phyloP scores from a whole-genome alignment of 1,139 yeast species.

The Scheffersomyces titani region DNA sequence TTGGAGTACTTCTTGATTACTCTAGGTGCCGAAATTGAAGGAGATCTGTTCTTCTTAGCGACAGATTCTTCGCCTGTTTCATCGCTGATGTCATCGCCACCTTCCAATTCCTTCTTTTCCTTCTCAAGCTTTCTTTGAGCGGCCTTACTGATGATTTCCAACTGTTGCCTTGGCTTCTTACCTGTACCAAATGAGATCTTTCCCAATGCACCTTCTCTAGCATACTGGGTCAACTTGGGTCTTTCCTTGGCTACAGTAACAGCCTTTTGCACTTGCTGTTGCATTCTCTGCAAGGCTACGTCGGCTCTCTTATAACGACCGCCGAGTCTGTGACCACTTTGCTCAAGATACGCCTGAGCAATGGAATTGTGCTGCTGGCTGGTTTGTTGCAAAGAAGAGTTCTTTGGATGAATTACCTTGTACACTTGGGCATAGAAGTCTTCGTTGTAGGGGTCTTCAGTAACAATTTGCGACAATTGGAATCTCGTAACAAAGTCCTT shows the following conservation, averaged over 20 bases:
- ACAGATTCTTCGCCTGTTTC: slow-evolving; percentile 7
- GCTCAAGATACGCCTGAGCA: slow-evolving; percentile 94
- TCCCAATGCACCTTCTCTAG: slow-evolving; percentile 89
- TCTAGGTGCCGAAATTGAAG: slow-evolving; percentile 29
- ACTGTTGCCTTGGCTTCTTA: slow-evolving; percentile 85
- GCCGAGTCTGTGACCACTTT: slow-evolving; percentile 88
- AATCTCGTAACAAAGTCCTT: slow-evolving; percentile 93
- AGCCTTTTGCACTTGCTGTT: slow-evolving; percentile 96
- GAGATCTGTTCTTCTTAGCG: slow-evolving; percentile 18
- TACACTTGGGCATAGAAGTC: slow-evolving; percentile 95
- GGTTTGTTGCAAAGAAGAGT: slow-evolving; percentile 42
- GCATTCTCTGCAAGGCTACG: slow-evolving; percentile 95
- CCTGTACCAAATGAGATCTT: slow-evolving; percentile 81
- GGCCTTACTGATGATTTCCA: slow-evolving; percentile 65
- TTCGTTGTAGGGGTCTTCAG: slow-evolving; percentile 96
- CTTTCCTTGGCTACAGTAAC: slow-evolving; percentile 93
- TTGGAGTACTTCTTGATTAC: slow-evolving; percentile 37
- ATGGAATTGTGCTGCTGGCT: slow-evolving; percentile 60
- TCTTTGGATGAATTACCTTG: slow-evolving; percentile 74
- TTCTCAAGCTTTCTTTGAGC: slow-evolving; percentile 49
- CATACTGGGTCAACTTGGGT: slow-evolving; percentile 70
- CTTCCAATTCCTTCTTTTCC: slow-evolving; percentile 21
- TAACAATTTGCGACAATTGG: slow-evolving; percentile 92
- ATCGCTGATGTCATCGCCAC: slow-evolving; percentile 22
- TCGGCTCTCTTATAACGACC: slow-evolving; percentile 90